A percentile compares a stretch with the other conserved stretches of the same genome.
Conservation (phyloP, 2,329 filamentous ascomycete genomes). For the Aspergillus ustus region DNA sequence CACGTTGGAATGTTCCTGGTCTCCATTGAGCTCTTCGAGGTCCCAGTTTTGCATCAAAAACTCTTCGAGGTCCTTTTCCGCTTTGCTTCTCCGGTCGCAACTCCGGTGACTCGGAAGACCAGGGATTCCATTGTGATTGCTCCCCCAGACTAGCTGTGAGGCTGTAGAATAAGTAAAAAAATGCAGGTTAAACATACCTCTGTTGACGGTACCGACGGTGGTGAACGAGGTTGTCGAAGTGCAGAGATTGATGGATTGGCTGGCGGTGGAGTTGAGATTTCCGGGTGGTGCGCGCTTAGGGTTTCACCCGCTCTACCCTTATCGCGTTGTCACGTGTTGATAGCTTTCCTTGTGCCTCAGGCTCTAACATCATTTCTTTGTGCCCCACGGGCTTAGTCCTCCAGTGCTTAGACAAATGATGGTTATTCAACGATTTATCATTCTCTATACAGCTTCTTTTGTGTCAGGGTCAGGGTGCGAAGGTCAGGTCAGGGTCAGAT, state of each 20-base stretch:
- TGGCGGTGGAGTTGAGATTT: conserved; percentile 22
- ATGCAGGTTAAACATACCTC: conserved; percentile 46
- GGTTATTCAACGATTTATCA: conserved; percentile 25
- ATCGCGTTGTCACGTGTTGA: conserved; percentile 33
- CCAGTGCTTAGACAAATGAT: neutral
- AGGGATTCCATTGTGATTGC: conserved; percentile 43
- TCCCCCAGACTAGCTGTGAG: conserved; percentile 51
- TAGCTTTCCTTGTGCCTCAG: conserved; percentile 21
- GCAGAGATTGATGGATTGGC: conserved; percentile 13
- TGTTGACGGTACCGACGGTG: conserved; percentile 34
- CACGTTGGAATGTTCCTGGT: conserved; percentile 32
- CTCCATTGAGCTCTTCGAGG: conserved; percentile 13
- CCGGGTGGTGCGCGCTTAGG: conserved; percentile 40
- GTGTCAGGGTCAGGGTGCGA: conserved; percentile 22
- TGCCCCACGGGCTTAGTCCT: neutral
- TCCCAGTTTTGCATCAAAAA: conserved; percentile 3
- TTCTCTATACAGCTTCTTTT: conserved; percentile 36
- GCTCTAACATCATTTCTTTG: neutral
- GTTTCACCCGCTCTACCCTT: conserved; percentile 33
- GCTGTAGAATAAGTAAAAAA: conserved; percentile 33
- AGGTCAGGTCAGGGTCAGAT: conserved; percentile 20
- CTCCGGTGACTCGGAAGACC: conserved; percentile 20
- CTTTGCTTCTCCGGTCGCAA: conserved; percentile 18
- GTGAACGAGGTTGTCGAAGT: conserved; percentile 29
- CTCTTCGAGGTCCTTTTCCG: conserved; percentile 9